Evolutionary conservation across 148 eudicot species (phyloP).

Genomic region (Beta vulgaris): DNA sequence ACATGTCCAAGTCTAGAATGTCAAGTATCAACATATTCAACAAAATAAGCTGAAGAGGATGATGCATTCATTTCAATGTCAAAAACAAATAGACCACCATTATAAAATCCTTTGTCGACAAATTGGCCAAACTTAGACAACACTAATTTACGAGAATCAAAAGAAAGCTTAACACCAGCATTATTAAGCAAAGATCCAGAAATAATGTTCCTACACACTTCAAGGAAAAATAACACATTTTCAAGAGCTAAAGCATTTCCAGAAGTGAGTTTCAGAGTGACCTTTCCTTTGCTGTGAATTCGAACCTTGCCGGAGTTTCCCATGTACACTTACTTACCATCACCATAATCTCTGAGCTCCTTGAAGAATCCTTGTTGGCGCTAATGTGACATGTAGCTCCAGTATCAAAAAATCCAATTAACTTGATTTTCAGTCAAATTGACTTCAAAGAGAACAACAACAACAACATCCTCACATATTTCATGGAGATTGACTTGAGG

Average conservation of each 20-base stretch:
- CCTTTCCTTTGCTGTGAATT: neutral
- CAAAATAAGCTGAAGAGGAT: neutral
- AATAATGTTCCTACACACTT: neutral
- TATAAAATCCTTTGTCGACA: constrained; percentile 15
- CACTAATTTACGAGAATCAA: neutral
- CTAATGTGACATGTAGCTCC: neutral
- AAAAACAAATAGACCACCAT: constrained; percentile 2
- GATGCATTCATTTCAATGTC: neutral
- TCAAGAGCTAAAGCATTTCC: neutral
- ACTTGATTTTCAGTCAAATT: neutral
- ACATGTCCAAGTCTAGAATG: constrained; percentile 4
- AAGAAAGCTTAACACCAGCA: neutral
- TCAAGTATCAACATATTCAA: neutral
- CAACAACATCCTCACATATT: no score
- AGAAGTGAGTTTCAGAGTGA: neutral
- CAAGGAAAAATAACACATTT: neutral
- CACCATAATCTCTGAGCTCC: neutral
- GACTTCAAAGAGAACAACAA: neutral
- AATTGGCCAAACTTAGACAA: neutral
- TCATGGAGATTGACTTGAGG: neutral
- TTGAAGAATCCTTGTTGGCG: neutral
- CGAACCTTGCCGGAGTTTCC: neutral
- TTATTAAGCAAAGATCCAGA: neutral
- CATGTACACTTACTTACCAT: neutral
- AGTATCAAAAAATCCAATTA: neutral